Evolutionary conservation across 169 alveolate species (phyloP), one percentile per base, ranked within the genome.

Genomic region (Amoebophrya sp.): DNA sequence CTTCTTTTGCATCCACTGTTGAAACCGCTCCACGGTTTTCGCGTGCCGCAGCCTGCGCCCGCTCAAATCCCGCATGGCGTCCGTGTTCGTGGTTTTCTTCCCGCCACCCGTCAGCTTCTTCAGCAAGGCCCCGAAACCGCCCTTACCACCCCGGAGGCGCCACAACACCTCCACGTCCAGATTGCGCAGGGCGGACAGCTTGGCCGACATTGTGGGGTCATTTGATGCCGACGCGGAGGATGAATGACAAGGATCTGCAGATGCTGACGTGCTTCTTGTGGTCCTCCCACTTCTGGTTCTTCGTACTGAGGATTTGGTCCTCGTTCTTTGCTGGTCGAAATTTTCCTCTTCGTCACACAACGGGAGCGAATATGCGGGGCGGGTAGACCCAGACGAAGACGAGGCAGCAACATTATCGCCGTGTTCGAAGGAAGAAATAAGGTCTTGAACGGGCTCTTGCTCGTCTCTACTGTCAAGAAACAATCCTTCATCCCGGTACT

Each of bases 21-120:
- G 83, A 25, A 66, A 66, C 38, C 83, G 12, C 35, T 66, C 83
- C 35, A 66, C 83, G 10, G 83, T 66, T 25, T 66, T 66, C 35
- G 83, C 83, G 83, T 66, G 83, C 83, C 83, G 83, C 83, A 66
- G 83, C 35, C 83, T 7, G 32, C 83, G 29, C 29, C 83, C 83
- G 35, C 35, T 66, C 12, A 66, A 25, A 66, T 66, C 83, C 10
- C 83, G 29, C 83, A 66, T 66, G 83, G 83, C 83, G 35, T 66
- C 83, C 38, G 32, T 66, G 35, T 66, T 66, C 29, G 83, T 66
- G 32, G 83, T 66, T 25, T 66, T 66, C 83, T 66, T 66, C 32
- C 83, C 83, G 39, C 83, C 83, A 66, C 83, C 83, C 35, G 83
- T 66, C 29, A 66, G 83, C 83, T 66, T 66, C 83, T 66, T 66